Evolutionary conservation across 805 yeast species (phyloP).

Genomic region (Metschnikowia koreensis): DNA sequence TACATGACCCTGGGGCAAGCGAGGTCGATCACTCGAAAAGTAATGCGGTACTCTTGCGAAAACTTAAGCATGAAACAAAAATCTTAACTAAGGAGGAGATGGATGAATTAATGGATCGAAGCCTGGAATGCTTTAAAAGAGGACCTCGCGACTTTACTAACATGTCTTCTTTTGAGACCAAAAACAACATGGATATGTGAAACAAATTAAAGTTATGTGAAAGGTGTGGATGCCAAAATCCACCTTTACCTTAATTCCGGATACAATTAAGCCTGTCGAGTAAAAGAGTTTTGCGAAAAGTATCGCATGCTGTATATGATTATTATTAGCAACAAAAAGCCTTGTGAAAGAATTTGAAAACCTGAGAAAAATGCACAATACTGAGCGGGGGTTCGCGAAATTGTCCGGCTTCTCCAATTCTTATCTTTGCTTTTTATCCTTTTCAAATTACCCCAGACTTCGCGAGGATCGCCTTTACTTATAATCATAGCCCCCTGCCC

Average conservation of each 20-base stretch:
- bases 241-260: no score
- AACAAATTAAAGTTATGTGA: not conserved
- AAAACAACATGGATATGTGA: constrained; percentile 27
- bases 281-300: not conserved
- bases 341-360: no score
- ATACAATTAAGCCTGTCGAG: not conserved
- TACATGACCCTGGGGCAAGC: constrained; percentile 14
- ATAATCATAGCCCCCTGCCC: no score
- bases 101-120: constrained; percentile 49
- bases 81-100: constrained; percentile 43
- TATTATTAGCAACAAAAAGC: no score
- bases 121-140: constrained; percentile 39
- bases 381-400: no score
- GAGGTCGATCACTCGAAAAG: not conserved
- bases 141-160: constrained; percentile 26
- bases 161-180: constrained; percentile 37
- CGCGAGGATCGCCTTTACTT: not conserved
- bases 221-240: not conserved
- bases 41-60: constrained; percentile 9
- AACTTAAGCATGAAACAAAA: not conserved
- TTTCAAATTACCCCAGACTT: not conserved
- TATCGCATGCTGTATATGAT: not conserved
- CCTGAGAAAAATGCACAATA: no score
- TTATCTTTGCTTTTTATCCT: not conserved
- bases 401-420: not conserved